Evolutionary conservation across 495 filamentous ascomycete species (phyloP).

Genomic region (Trichoderma erinaceum): DNA sequence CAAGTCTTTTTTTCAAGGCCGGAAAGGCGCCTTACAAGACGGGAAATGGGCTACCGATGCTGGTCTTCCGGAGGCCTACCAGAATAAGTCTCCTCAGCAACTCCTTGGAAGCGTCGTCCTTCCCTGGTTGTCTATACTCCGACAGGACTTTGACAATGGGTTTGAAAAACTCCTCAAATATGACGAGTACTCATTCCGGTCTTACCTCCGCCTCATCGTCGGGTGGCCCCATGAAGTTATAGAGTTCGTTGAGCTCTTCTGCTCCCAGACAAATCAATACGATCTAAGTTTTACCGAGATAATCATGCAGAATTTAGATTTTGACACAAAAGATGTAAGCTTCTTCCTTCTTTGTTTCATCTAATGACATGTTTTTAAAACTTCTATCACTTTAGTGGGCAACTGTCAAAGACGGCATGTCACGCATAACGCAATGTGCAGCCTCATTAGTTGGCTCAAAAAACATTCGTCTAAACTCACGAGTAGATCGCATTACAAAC

Average conservation of each 20-base stretch:
- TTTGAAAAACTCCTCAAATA: slow-evolving; percentile 15
- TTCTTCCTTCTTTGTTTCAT: not conserved
- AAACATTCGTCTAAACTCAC: not conserved
- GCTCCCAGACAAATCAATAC: slow-evolving; percentile 22
- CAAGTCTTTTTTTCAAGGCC: not conserved
- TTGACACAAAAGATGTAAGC: slow-evolving; percentile 13
- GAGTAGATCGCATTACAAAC: not conserved
- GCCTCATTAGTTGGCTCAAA: not conserved
- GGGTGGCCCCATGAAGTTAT: slow-evolving; percentile 20
- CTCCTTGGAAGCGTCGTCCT: slow-evolving; percentile 16
- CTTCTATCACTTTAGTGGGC: not conserved
- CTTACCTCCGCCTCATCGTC: slow-evolving; percentile 15
- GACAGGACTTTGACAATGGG: slow-evolving; percentile 15
- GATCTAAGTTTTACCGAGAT: slow-evolving; percentile 22
- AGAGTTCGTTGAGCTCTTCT: slow-evolving; percentile 21
- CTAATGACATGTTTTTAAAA: too few species aligned
- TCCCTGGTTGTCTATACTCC: slow-evolving; percentile 14
- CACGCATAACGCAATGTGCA: not conserved
- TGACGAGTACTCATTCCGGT: slow-evolving; percentile 17
- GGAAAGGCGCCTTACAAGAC: slow-evolving; percentile 9
- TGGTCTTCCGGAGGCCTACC: not conserved
- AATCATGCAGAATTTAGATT: slow-evolving; percentile 24
- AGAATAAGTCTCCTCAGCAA: not conserved
- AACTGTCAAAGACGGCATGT: slow-evolving; percentile 2
- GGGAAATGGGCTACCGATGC: not conserved